Conservation (phyloP, 2,329 filamentous ascomycete species). For the Simplicillium sp. region DNA sequence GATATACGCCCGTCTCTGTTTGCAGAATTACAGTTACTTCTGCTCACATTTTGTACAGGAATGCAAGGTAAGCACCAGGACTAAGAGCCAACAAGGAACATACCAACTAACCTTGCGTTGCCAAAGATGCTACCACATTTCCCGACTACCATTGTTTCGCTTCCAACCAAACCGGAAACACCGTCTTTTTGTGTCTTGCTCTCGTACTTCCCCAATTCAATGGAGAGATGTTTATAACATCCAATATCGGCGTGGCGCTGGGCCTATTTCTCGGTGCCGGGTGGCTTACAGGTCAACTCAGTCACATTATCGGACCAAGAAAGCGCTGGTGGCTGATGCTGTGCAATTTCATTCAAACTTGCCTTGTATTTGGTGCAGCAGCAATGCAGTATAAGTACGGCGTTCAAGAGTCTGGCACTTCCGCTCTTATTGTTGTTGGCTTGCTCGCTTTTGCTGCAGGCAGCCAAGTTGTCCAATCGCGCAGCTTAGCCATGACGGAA, state of each 20-base stretch:
- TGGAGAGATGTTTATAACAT: slow-evolving; percentile 37
- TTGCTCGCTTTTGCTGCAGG: slow-evolving; percentile 47
- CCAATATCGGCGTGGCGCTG: slow-evolving; percentile 46
- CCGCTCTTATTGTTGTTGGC: slow-evolving; percentile 34
- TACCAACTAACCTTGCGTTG: not conserved
- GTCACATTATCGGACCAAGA: slow-evolving; percentile 40
- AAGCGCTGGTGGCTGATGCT: slow-evolving; percentile 42
- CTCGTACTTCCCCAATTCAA: slow-evolving; percentile 37
- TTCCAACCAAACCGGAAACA: slow-evolving; percentile 58
- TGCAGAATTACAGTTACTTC: slow-evolving; percentile 33
- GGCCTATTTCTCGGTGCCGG: slow-evolving; percentile 46
- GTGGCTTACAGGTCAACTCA: slow-evolving; percentile 45
- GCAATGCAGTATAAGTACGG: slow-evolving; percentile 35
- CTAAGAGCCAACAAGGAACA: too few relatives aligned
- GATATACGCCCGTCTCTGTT: slow-evolving; percentile 28
- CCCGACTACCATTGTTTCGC: slow-evolving; percentile 54
- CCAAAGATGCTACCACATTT: slow-evolving; percentile 45
- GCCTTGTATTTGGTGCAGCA: slow-evolving; percentile 42
- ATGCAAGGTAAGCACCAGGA: slow-evolving; percentile 31
- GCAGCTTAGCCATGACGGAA: slow-evolving; percentile 46
- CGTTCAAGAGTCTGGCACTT: slow-evolving; percentile 20
- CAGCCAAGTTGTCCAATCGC: slow-evolving; percentile 48
- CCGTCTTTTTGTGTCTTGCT: slow-evolving; percentile 46
- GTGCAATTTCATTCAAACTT: slow-evolving; percentile 45
- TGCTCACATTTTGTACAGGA: slow-evolving; percentile 40